Percentiles rank a stretch among this genome's conserved stretches.
Conservation (phyloP, 2,329 filamentous ascomycete genomes). For the Onygenales sp. region DNA sequence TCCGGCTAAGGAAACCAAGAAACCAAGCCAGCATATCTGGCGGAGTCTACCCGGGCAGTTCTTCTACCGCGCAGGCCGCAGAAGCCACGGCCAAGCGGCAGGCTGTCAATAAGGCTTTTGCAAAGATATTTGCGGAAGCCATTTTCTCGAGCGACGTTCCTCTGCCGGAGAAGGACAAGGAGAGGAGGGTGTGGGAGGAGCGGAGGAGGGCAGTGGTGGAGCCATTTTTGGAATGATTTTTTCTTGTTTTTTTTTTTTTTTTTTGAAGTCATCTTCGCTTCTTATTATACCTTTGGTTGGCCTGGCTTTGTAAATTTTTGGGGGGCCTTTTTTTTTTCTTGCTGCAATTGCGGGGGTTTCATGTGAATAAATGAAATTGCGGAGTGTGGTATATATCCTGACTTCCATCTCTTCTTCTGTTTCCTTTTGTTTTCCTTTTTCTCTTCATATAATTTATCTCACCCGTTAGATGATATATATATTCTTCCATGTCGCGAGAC, state of each 20-base stretch:
- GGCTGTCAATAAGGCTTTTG: constrained; percentile 52
- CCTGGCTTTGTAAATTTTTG: no score
- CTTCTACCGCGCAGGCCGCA: constrained; percentile 16
- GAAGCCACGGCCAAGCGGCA: constrained; percentile 46
- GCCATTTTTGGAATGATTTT: constrained; percentile 47
- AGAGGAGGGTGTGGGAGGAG: constrained; percentile 52
- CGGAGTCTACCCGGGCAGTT: background rate
- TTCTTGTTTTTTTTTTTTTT: background rate
- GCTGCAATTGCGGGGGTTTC: background rate
- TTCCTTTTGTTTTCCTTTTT: no score
- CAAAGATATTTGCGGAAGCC: constrained; percentile 54
- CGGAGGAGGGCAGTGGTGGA: constrained; percentile 59
- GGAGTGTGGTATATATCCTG: no score
- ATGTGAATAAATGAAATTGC: background rate
- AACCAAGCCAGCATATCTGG: constrained; percentile 3
- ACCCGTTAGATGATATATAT: no score
- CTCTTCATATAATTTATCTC: no score
- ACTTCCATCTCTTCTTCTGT: no score
- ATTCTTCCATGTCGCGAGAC: no score
- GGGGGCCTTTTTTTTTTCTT: no score
- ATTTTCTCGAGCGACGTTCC: constrained; percentile 46
- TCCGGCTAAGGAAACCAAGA: constrained; percentile 4
- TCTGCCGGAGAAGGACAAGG: constrained; percentile 42
- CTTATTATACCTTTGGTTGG: no score
- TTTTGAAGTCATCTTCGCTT: background rate